phyloP scores from a whole-genome alignment of 2,329 filamentous ascomycete species.

The Septoria petroselini region DNA sequence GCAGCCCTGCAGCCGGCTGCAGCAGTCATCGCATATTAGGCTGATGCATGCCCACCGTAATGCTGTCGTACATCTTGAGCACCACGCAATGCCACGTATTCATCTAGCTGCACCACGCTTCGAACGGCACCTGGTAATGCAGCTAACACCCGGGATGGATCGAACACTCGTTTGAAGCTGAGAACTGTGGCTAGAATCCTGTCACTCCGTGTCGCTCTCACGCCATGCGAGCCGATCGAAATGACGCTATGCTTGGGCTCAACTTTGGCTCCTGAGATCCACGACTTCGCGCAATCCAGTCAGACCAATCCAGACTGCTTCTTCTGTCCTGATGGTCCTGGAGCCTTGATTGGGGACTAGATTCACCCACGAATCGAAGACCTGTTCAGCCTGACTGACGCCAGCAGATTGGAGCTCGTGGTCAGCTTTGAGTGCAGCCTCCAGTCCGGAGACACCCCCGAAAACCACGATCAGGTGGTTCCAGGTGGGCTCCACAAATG shows the following conservation, averaged over 20 bases:
- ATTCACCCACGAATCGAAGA: conserved; percentile 85
- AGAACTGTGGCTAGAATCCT: no score
- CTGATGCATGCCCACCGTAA: no score
- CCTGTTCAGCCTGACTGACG: conserved; percentile 61
- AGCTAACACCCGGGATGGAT: no score
- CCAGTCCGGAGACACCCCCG: conserved; percentile 75
- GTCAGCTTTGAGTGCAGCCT: conserved; percentile 67
- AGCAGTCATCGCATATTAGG: background rate
- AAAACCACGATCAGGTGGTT: conserved; percentile 75
- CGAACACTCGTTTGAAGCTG: no score
- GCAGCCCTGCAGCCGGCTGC: conserved; percentile 2
- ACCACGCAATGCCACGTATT: no score
- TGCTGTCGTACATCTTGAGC: no score
- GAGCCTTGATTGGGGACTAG: conserved; percentile 77
- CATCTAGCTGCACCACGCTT: no score
- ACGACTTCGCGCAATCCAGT: conserved; percentile 58
- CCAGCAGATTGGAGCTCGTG: conserved; percentile 58
- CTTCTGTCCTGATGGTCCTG: conserved; percentile 77
- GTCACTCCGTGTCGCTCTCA: no score
- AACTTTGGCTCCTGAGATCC: conserved; percentile 27
- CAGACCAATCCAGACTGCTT: conserved; percentile 75
- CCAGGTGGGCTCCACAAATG: conserved; percentile 39
- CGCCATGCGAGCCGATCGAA: background rate
- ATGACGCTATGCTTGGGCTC: background rate
- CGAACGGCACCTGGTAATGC: no score